A percentile compares a stretch with the other conserved stretches of the same genome.
These are phyloP conservation scores for Sordariomycetes sp. DNA, from an alignment of 2,329 filamentous ascomycete species.

Conservation along the genomic window DNA sequence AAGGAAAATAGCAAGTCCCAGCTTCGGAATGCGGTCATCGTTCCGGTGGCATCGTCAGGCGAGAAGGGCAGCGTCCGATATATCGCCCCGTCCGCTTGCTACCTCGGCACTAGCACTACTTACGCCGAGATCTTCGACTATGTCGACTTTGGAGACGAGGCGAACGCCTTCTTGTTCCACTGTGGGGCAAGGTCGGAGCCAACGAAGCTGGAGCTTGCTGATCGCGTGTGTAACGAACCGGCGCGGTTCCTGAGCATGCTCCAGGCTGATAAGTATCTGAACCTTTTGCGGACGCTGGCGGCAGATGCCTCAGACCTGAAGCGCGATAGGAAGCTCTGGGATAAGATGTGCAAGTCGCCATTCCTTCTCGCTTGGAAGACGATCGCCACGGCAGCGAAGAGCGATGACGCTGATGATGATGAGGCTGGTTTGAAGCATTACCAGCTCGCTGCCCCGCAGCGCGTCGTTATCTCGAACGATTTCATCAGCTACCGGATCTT, in stretches of 20 bases:
- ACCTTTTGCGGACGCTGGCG: conserved; percentile 67
- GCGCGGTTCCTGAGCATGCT: conserved; percentile 69
- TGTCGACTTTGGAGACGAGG: conserved; percentile 80
- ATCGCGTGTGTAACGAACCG: conserved; percentile 72
- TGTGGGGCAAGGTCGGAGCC: conserved; percentile 88
- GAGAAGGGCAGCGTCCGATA: conserved; percentile 5
- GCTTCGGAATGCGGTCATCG: conserved; percentile 53
- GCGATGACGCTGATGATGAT: conserved; percentile 30
- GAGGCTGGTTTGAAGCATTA: conserved; percentile 60
- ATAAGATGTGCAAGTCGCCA: conserved; percentile 57
- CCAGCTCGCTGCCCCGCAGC: conserved; percentile 56
- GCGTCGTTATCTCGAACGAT: conserved; percentile 75
- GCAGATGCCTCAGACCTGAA: conserved; percentile 58
- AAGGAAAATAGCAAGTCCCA: conserved; percentile 43
- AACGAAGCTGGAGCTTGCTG: conserved; percentile 72
- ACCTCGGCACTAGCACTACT: conserved; percentile 55
- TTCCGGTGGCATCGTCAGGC: conserved; percentile 44
- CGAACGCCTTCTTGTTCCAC: conserved; percentile 77
- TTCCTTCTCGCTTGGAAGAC: conserved; percentile 70
- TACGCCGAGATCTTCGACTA: conserved; percentile 95
- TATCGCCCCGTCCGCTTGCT: conserved; percentile 21
- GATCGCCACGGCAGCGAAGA: not conserved
- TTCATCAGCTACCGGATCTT: conserved; percentile 83
- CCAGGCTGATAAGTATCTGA: conserved; percentile 77
- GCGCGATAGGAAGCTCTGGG: conserved; percentile 66